Base-by-base conservation (phyloP, 345 rosid genomes). In the Citrus hindsii region DNA sequence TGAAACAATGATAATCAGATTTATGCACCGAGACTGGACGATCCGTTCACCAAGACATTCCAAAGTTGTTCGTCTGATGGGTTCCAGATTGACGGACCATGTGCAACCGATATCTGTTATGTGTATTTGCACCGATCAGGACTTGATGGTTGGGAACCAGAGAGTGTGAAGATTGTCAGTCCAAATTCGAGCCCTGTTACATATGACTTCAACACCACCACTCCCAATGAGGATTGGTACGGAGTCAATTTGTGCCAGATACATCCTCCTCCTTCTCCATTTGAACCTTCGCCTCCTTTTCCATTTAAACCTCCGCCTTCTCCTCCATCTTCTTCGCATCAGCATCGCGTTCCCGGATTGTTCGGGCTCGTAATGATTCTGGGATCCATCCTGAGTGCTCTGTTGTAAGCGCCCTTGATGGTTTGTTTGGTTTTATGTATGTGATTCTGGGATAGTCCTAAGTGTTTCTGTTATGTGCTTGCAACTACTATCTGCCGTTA, bases 141-240 rank as follows among this genome's bases (percentile, higher is more conserved):
- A 58, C 87, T 86, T 0, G 98, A 94, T 78, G 97, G 95, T 3
- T 94, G 98, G 97, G 88, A 84, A 77, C 98, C 98, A 0, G 87
- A 79, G 38, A 84, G n/a, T 55, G 91, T 95, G 73, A 82, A 84
- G 53, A 84, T 95, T 32, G 82, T 25, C 51, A 46, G 51, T 46
- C 65, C 83, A 48, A 58, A 86, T 69, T 76, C 89, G 2, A 82
- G 53, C 77, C 79, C 87, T 6, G 90, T 86, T 33, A 85, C 89
- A 1, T 95, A 91, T 70, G 77, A 84, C 73, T 92, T 84, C 60
- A 42, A 84, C 79, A 79, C 87, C 28, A 83, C 81, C 32, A 66
- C 92, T 51, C 98, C 98, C 0, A 69, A 56, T 35, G 92, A 81
- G 21, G 51, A 76, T 21, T 95, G 98, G 98, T 95, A 83, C 40